Conservation (phyloP, 2,329 filamentous ascomycete genomes). For the Colletotrichum kahawae region DNA sequence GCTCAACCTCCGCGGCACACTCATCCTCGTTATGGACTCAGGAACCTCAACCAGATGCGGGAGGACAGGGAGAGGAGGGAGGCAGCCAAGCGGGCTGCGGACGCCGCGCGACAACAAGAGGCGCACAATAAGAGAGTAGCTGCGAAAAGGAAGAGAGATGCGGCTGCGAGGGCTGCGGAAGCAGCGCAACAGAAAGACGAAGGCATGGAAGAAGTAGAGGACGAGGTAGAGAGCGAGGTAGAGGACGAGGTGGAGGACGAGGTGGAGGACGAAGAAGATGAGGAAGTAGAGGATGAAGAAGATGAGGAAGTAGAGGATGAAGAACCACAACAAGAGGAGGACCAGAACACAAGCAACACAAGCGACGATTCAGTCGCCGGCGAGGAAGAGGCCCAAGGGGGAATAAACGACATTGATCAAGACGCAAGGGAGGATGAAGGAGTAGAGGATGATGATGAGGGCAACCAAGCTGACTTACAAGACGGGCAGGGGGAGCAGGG, state of each 20-base stretch:
- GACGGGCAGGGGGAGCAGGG: neutral
- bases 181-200: neutral
- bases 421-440: neutral
- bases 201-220: neutral
- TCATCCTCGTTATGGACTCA: neutral
- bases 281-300: neutral
- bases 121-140: neutral
- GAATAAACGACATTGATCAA: rapidly evolving
- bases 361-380: neutral
- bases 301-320: too few relatives aligned
- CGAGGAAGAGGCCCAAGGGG: neutral
- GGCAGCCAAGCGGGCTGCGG: neutral
- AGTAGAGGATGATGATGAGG: neutral
- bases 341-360: neutral
- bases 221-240: neutral
- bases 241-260: neutral
- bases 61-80: neutral
- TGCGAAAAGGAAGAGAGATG: neutral
- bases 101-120: neutral
- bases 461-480: neutral
- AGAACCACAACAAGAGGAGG: neutral
- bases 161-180: neutral
- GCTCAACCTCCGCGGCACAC: neutral
- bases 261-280: neutral
- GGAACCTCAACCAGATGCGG: neutral